A percentile compares a stretch with the other conserved stretches of the same genome.
phyloP scores from a whole-genome alignment of 768 basidiomycete genomes.

The Termitomyces sp. region DNA sequence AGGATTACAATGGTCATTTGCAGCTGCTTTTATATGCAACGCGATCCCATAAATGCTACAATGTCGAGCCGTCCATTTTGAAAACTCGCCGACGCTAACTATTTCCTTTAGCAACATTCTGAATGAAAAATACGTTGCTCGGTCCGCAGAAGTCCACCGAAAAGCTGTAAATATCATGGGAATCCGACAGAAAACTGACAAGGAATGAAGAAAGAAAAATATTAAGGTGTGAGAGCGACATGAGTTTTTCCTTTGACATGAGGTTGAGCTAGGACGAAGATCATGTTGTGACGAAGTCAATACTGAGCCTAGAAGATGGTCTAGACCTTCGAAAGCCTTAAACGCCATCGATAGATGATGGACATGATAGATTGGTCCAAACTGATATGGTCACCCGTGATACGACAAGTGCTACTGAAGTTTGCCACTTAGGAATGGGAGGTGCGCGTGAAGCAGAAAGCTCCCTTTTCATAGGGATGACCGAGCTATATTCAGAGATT shows the following conservation, averaged over 20 bases:
- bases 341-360: background rate
- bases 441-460: background rate
- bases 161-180: background rate
- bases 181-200: background rate
- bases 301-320: background rate
- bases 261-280: background rate
- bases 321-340: background rate
- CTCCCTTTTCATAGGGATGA: background rate
- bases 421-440: background rate
- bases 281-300: background rate
- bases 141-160: background rate
- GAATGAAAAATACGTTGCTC: background rate
- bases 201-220: background rate
- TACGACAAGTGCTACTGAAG: no score
- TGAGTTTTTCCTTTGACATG: background rate
- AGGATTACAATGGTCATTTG: background rate
- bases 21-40: background rate
- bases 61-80: background rate
- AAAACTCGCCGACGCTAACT: background rate
- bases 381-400: no score
- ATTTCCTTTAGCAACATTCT: background rate
- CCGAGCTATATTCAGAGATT: background rate
- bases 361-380: background rate
- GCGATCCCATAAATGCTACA: background rate
- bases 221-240: background rate